These are phyloP conservation scores for Thraustotheca clavata DNA, from an alignment of 352 stramenopile species.

Conservation along the genomic window DNA sequence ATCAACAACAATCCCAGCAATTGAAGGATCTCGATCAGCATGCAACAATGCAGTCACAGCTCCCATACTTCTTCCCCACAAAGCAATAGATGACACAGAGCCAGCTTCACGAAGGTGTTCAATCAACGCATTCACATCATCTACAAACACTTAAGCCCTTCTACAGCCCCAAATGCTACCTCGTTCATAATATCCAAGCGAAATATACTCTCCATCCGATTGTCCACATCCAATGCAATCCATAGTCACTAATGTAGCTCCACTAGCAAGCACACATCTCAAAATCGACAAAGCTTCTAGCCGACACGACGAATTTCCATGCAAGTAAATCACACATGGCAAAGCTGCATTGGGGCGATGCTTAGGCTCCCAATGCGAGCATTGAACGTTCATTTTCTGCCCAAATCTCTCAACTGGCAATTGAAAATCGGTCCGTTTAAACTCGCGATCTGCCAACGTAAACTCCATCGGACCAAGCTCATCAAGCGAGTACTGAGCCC, in stretches of 20 bases:
- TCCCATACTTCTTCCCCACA: slow-evolving; percentile 98
- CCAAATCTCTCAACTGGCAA: slow-evolving; percentile 56
- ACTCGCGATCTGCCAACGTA: slow-evolving; percentile 63
- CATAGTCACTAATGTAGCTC: slow-evolving; percentile 93
- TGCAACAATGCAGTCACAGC: slow-evolving; percentile 97
- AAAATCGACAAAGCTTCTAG: slow-evolving; percentile 92
- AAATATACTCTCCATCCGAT: slow-evolving; percentile 96
- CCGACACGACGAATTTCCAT: slow-evolving; percentile 95
- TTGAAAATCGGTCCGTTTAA: slow-evolving; percentile 89
- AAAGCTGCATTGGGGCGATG: slow-evolving; percentile 32
- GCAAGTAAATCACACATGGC: slow-evolving; percentile 96
- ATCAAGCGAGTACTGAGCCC: slow-evolving; percentile 86
- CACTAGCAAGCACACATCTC: slow-evolving; percentile 83
- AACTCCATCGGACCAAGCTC: slow-evolving; percentile 89
- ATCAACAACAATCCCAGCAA: slow-evolving; percentile 96
- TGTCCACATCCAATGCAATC: slow-evolving; percentile 95
- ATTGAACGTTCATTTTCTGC: slow-evolving; percentile 64
- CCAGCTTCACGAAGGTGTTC: slow-evolving; percentile 87
- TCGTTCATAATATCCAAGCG: slow-evolving; percentile 95
- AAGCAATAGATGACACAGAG: slow-evolving; percentile 89
- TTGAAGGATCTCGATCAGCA: slow-evolving; percentile 93
- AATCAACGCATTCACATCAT: slow-evolving; percentile 85
- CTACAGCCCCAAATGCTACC: slow-evolving; percentile 63
- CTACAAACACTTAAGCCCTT: slow-evolving; percentile 3
- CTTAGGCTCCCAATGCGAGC: slow-evolving; percentile 90